A percentile compares a stretch with the other conserved stretches of the same genome.
Evolutionary conservation across 2,329 filamentous ascomycete species (phyloP).

Genomic region (Chaetomium sp.): DNA sequence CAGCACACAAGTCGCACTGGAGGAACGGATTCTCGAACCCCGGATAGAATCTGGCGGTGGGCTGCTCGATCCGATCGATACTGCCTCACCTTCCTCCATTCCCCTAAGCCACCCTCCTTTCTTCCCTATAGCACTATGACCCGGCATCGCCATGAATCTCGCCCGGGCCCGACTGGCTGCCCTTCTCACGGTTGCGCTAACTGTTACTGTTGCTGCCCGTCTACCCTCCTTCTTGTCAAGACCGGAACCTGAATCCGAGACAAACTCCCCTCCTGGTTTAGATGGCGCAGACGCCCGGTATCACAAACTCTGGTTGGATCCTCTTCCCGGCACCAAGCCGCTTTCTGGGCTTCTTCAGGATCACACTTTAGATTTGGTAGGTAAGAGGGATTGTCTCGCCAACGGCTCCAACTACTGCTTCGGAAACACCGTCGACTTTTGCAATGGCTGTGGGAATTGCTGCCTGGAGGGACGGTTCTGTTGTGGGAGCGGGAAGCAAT

Average conservation of each 20-base stretch:
- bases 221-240: not conserved
- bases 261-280: not conserved
- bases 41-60: not conserved
- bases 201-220: not conserved
- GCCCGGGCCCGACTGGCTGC: slow-evolving; percentile 12
- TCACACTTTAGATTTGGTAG: slow-evolving; percentile 14
- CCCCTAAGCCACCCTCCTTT: not conserved
- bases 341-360: slow-evolving; percentile 16
- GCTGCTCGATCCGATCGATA: not conserved
- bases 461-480: slow-evolving; percentile 25
- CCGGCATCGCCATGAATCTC: slow-evolving; percentile 16
- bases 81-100: too few species aligned
- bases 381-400: slow-evolving; percentile 25
- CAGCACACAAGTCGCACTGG: slow-evolving; percentile 2
- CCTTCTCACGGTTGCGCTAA: not conserved
- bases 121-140: slow-evolving; percentile 16
- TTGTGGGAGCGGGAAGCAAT: slow-evolving; percentile 24
- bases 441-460: slow-evolving; percentile 27
- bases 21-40: slow-evolving; percentile 1
- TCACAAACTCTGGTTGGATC: slow-evolving; percentile 12
- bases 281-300: not conserved
- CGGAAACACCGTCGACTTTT: slow-evolving; percentile 24
- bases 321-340: slow-evolving; percentile 19
- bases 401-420: slow-evolving; percentile 33
- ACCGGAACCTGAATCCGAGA: not conserved